Conservation (phyloP, 495 filamentous ascomycete genomes). For the Penicillium antarcticum region DNA sequence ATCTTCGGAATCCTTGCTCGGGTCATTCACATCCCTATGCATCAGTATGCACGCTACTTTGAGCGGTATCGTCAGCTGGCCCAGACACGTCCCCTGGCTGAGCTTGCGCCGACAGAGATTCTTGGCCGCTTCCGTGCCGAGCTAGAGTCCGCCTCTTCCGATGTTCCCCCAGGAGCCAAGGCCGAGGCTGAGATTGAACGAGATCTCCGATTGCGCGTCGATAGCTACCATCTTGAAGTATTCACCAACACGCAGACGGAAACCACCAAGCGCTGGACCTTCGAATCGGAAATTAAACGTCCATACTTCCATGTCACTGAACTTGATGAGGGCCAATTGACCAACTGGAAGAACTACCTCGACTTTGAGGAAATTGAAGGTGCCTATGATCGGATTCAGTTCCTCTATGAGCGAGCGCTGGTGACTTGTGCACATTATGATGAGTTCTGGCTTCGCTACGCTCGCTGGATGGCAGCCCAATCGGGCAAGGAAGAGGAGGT, state of each 20-base stretch:
- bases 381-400: slow-evolving; percentile 68
- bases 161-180: slow-evolving; percentile 44
- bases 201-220: slow-evolving; percentile 74
- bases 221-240: slow-evolving; percentile 73
- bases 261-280: slow-evolving; percentile 92
- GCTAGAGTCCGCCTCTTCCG: slow-evolving; percentile 53
- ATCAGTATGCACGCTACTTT: slow-evolving; percentile 94
- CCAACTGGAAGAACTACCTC: slow-evolving; percentile 96
- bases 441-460: slow-evolving; percentile 96
- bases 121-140: slow-evolving; percentile 68
- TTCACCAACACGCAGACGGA: slow-evolving; percentile 83
- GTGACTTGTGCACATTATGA: slow-evolving; percentile 93
- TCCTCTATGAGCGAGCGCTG: slow-evolving; percentile 90
- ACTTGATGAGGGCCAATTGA: slow-evolving; percentile 77
- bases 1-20: slow-evolving; percentile 84
- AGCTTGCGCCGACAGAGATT: slow-evolving; percentile 67
- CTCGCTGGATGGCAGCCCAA: slow-evolving; percentile 92
- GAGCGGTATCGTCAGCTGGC: slow-evolving; percentile 83
- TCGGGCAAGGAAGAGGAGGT: slow-evolving; percentile 83
- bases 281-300: slow-evolving; percentile 90
- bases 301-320: slow-evolving; percentile 97
- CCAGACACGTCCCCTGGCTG: slow-evolving; percentile 64
- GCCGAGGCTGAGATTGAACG: slow-evolving; percentile 79
- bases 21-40: slow-evolving; percentile 90
- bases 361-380: slow-evolving; percentile 92